Percentiles rank a stretch among this genome's conserved stretches.
These are phyloP conservation scores for Neurospora sublineolata DNA, from an alignment of 495 filamentous ascomycete species.

Conservation along the genomic window DNA sequence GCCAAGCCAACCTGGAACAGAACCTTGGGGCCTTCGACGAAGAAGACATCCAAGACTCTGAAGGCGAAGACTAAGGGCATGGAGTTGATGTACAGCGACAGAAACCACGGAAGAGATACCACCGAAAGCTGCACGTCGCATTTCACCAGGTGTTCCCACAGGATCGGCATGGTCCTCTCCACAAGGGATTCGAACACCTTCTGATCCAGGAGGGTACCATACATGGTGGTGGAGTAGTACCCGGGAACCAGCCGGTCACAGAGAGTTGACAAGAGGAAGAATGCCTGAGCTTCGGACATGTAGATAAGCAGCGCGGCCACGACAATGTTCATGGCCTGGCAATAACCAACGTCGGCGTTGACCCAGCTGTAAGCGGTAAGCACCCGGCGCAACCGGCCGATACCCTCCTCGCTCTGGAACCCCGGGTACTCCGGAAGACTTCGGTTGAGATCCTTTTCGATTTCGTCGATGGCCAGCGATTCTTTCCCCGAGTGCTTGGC, in stretches of 20 bases:
- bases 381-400: constrained; percentile 76
- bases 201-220: constrained; percentile 91
- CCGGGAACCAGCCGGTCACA: constrained; percentile 90
- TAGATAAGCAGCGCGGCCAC: constrained; percentile 94
- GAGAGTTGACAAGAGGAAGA: constrained; percentile 82
- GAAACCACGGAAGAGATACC: constrained; percentile 94
- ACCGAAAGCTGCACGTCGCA: constrained; percentile 97
- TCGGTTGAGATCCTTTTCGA: constrained; percentile 94
- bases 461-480: constrained; percentile 93
- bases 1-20: constrained; percentile 93
- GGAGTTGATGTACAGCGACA: constrained; percentile 96
- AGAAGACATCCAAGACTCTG: constrained; percentile 92
- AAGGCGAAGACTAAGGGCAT: constrained; percentile 98
- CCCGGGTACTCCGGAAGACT: constrained; percentile 94
- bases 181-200: constrained; percentile 94
- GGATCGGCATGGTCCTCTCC: constrained; percentile 95
- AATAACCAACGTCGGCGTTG: constrained; percentile 90
- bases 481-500: constrained; percentile 68
- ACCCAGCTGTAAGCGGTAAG: constrained; percentile 95
- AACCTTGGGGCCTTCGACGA: constrained; percentile 93
- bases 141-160: constrained; percentile 94
- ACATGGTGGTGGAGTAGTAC: constrained; percentile 98
- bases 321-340: constrained; percentile 99
- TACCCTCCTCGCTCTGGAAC: constrained; percentile 93
- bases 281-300: constrained; percentile 93